Evolutionary conservation across 2,329 filamentous ascomycete species (phyloP).

Genomic region (Fusarium newnesense): DNA sequence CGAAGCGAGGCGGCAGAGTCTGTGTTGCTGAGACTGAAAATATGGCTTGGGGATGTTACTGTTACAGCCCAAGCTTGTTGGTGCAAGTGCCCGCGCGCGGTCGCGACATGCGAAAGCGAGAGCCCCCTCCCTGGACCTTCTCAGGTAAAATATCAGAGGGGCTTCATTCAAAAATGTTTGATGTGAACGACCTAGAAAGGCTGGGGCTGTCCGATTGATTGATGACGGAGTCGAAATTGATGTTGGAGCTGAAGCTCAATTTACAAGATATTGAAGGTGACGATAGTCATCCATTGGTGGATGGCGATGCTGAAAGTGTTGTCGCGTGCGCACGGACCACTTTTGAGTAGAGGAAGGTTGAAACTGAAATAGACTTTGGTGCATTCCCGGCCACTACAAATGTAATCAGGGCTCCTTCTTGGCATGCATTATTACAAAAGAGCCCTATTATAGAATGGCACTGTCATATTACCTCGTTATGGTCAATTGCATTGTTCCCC

Average conservation of each 20-base stretch:
- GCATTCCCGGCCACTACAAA: background rate
- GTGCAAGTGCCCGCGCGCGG: slow-evolving; percentile 29
- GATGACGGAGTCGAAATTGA: slow-evolving; percentile 4
- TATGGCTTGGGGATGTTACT: slow-evolving; percentile 27
- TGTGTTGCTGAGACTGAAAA: background rate
- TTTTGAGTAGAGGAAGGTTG: slow-evolving; percentile 7
- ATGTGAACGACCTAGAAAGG: slow-evolving; percentile 6
- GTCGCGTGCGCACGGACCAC: slow-evolving; percentile 39
- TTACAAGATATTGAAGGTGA: slow-evolving; percentile 27
- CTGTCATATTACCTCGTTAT: background rate
- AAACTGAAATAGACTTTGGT: slow-evolving; percentile 32
- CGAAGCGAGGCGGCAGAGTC: slow-evolving; percentile 6
- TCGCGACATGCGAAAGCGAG: slow-evolving; percentile 38
- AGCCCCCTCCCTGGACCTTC: slow-evolving; percentile 42
- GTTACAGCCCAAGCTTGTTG: slow-evolving; percentile 32
- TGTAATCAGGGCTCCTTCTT: slow-evolving; percentile 3
- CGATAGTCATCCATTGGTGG: slow-evolving; percentile 36
- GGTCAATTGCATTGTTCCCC: background rate
- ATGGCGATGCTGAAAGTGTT: slow-evolving; percentile 32
- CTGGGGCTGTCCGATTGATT: background rate
- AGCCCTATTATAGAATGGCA: background rate
- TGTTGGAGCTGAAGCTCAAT: slow-evolving; percentile 20
- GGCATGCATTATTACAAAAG: background rate
- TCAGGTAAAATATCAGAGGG: slow-evolving; percentile 30
- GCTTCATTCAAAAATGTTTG: slow-evolving; percentile 38